phyloP scores from a whole-genome alignment of 257 asterid species.

The Linaria vulgaris region DNA sequence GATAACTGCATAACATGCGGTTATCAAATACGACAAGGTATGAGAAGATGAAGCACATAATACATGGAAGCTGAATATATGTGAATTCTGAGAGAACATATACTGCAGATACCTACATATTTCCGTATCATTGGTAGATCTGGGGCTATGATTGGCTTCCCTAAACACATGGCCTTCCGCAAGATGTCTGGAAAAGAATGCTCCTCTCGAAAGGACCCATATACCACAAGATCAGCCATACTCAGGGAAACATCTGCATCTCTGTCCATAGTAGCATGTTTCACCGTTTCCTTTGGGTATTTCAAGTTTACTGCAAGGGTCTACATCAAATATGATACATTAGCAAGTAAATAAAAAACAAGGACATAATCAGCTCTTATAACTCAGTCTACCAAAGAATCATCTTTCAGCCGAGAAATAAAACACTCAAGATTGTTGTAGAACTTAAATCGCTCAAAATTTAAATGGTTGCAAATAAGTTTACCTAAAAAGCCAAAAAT shows the following conservation, averaged over 20 bases:
- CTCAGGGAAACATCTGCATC: slow-evolving; percentile 43
- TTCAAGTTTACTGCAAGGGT: slow-evolving; percentile 63
- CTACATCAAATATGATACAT: slow-evolving; percentile 41
- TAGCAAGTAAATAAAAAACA: slow-evolving; percentile 11
- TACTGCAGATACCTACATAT: slow-evolving; percentile 58
- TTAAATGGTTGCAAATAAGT: no score
- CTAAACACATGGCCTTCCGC: slow-evolving; percentile 84
- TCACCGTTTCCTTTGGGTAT: slow-evolving; percentile 70
- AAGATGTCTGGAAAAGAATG: slow-evolving; percentile 68
- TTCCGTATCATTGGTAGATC: slow-evolving; percentile 61
- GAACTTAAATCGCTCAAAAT: no score
- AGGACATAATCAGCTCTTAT: no score
- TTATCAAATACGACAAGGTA: no score
- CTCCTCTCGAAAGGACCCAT: slow-evolving; percentile 82
- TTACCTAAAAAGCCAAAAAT: no score
- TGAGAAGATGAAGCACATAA: neutral
- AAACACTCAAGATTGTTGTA: neutral
- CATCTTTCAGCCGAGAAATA: neutral
- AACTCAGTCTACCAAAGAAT: neutral
- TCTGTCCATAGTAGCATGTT: slow-evolving; percentile 47
- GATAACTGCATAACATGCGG: no score
- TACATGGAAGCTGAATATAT: neutral
- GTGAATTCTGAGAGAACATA: slow-evolving; percentile 14
- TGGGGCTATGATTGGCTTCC: slow-evolving; percentile 84
- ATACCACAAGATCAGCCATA: slow-evolving; percentile 71